Evolutionary conservation across 2,329 filamentous ascomycete species (phyloP), one percentile per base, ranked within the genome.

Genomic region (Fusarium newnesense): DNA sequence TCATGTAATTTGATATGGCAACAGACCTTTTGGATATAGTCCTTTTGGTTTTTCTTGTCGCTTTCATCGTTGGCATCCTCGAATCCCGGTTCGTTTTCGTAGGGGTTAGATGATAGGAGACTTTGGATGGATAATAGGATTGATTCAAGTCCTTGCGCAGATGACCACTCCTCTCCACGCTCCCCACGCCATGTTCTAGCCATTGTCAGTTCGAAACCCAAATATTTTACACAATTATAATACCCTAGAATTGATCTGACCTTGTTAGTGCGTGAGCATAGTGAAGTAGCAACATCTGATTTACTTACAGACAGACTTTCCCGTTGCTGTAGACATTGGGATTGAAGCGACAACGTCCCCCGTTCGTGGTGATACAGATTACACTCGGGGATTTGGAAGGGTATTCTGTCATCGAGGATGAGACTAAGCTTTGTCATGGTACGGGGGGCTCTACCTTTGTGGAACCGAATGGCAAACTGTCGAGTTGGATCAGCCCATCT

Each of bases 91-190:
- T 99, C 96, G 77, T 98, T 98, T 80, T 96, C 94, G 82, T 97
- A 98, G 0, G 96, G 96, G 76, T 98, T 97, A 34, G 90, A 84
- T 2, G 95, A 97, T 92, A 99, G 95, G 49, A 99, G 86, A 81
- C 95, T 98, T 82, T 99, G 96, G 64, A 99, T 98, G 9, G 96
- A 98, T 60, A 98, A 90, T 53, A 99, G 83, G 54, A 98, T 94
- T 2, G 96, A 98, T 81, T 98, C 96, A 2, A 99, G 86, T 11
- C 96, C 96, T 81, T 98, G 96, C 2, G 96, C 96, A 21, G 95
- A 95, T 21, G 95, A 98, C 96, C 96, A 99, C 81, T 98, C 92
- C 82, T 98, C 96, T 62, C 95, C 94, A 21, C 90, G 88, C 79
- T 97, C 93, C 34, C 95, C 95, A 56, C 93, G 89, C 96, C 96